A percentile compares a stretch with the other conserved stretches of the same genome.
phyloP scores from a whole-genome alignment of 306 rosid genomes.

The Prunus mongolica region DNA sequence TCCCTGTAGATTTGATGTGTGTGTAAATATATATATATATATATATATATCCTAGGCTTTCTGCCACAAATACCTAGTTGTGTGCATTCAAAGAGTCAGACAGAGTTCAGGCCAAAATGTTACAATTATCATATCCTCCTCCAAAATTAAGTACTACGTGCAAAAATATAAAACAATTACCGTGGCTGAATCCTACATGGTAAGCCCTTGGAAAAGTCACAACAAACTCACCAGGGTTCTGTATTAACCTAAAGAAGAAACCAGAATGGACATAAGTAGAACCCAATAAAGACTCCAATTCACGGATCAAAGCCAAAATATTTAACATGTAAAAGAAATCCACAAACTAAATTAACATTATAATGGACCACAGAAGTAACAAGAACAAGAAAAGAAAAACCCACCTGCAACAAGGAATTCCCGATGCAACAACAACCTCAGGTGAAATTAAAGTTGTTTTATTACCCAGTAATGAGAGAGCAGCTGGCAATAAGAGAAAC shows the following conservation, averaged over 20 bases:
- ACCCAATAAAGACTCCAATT: conserved; percentile 15
- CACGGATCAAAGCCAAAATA: conserved; percentile 21
- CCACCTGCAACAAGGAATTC: conserved; percentile 96
- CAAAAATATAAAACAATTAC: conserved; percentile 55
- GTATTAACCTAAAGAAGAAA: conserved; percentile 76
- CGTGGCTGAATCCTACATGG: conserved; percentile 99
- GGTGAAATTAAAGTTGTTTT: conserved; percentile 93
- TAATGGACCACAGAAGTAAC: neutral
- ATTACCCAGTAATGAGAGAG: conserved; percentile 86
- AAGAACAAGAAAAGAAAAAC: conserved; percentile 15
- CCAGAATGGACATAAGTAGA: conserved; percentile 32
- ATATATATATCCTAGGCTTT: neutral
- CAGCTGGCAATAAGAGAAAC: conserved; percentile 82
- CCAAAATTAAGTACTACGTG: conserved; percentile 6
- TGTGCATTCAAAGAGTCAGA: conserved; percentile 7
- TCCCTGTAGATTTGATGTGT: neutral
- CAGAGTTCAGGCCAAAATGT: conserved; percentile 5
- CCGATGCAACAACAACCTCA: conserved; percentile 67
- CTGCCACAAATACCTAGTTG: conserved; percentile 6
- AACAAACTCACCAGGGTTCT: conserved; percentile 98
- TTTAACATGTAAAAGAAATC: neutral
- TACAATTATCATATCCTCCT: neutral
- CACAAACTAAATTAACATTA: neutral
- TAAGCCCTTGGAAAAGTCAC: conserved; percentile 99
- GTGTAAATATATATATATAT: no score